Conservation (phyloP, 148 eudicot species). For the Chenopodium album region DNA sequence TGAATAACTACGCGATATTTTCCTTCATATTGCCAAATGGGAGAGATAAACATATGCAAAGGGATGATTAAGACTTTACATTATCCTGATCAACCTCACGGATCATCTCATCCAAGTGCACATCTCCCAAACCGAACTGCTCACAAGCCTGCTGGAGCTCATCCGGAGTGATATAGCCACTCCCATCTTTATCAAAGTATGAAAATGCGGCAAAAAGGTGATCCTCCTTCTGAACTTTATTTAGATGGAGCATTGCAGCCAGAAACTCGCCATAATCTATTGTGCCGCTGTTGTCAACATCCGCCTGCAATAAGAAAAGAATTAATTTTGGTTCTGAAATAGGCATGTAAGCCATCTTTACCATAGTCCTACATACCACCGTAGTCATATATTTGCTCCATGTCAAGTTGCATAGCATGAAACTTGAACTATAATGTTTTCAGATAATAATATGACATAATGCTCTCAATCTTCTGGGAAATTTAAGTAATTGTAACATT, state of each 20-base stretch:
- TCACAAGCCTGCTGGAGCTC: conserved; percentile 63
- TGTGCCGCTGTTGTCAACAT: conserved; percentile 63
- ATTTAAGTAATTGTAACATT: neutral
- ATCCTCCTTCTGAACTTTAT: conserved; percentile 62
- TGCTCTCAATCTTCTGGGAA: neutral
- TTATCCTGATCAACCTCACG: conserved; percentile 61
- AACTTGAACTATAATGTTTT: neutral
- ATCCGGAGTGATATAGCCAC: conserved; percentile 58
- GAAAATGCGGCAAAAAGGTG: conserved; percentile 57
- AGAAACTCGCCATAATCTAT: conserved; percentile 64
- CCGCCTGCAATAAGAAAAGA: conserved; percentile 44
- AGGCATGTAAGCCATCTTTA: neutral
- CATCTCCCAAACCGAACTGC: conserved; percentile 47
- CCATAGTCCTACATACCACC: neutral
- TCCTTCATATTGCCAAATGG: neutral
- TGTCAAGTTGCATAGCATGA: conserved; percentile 2
- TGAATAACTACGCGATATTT: neutral
- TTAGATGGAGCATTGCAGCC: conserved; percentile 66
- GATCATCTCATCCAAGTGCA: conserved; percentile 50
- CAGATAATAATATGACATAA: neutral
- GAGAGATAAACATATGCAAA: neutral
- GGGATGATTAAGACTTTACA: conserved; percentile 25
- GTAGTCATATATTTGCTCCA: neutral
- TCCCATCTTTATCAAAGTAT: conserved; percentile 64
- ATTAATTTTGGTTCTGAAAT: neutral